Base-by-base conservation (phyloP, 148 eudicot species). In the Hydrangea macrophylla region DNA sequence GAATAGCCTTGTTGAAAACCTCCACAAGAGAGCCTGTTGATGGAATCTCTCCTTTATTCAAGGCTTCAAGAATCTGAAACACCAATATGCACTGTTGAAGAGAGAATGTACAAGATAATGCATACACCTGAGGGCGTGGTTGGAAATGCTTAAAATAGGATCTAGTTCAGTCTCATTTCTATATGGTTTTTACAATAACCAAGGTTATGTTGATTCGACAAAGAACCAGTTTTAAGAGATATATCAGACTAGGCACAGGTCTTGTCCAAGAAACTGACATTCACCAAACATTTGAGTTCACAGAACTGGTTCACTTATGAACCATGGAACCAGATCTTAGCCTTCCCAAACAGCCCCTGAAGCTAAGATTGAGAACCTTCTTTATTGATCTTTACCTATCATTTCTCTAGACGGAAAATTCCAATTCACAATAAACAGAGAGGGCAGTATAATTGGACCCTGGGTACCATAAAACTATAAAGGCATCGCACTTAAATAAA, bases 21-120 rank as follows among this genome's bases (percentile, higher is more conserved):
- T 94, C 99, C 70, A 94, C 99, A 40, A 94, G 93, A 55, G 99
- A 94, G 58, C 97, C 99, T 18, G 99, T 87, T 15, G 99, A 83
- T 42, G 99, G 99, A 64, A 94, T 94, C 76, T 94, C 99, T 71
- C 99, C 99, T 83, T 94, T 90, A 70, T 94, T 94, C 78, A 94
- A 79, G 74, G 99, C 99, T 73, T 91, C 99, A 72, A 94, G 87
- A 61, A 94, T 94, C 99, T 94, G 82, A 70, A 70, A 82, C 37
- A 18, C 40, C 73, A 72, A 77, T 36, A 35, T 11, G 28, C 35
- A 42, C 8, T 18, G 2, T 17, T 24, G 13, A 40, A 64, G 36
- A 39, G 42, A 30, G 42, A 22, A 45, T 11, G 9, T 35, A 45
- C 6, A 51, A 18, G 23, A n/a, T 48, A 32, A 58, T 23, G 32